Conservation (phyloP, 139 green algal genomes). For the Microglena sp. region DNA sequence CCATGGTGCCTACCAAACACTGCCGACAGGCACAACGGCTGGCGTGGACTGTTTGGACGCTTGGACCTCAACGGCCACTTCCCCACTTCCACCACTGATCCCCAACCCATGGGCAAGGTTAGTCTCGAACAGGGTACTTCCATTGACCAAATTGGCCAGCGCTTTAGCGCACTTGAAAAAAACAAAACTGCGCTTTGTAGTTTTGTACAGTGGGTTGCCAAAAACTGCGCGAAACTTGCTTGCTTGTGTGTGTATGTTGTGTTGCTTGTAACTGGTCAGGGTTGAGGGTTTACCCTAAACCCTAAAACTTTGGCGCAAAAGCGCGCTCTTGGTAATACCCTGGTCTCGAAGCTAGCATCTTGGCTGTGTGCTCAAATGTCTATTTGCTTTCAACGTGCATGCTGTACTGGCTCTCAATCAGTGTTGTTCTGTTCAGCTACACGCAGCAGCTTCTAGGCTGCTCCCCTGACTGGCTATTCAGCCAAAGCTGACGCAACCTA, state of each 20-base stretch:
- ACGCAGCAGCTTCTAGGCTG: too few species aligned
- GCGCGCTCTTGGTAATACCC: too few species aligned
- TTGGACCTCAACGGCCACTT: constrained; percentile 92
- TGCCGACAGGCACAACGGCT: constrained; percentile 87
- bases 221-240: not conserved
- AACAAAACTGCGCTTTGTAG: not conserved
- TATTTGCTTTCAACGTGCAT: too few species aligned
- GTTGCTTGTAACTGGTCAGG: too few species aligned
- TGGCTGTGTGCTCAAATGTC: too few species aligned
- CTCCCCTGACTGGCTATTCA: too few species aligned
- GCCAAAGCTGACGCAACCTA: too few species aligned
- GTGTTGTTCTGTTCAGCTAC: too few species aligned
- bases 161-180: not conserved
- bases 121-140: not conserved
- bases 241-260: constrained; percentile 2
- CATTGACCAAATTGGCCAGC: not conserved
- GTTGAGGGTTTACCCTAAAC: too few species aligned
- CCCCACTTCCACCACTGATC: constrained; percentile 92
- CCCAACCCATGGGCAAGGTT: constrained; percentile 96
- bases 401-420: too few species aligned
- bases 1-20: constrained; percentile 97
- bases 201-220: not conserved
- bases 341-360: too few species aligned
- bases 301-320: too few species aligned
- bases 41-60: constrained; percentile 89